Base-by-base conservation (phyloP, 768 basidiomycete genomes). In the Lactarius quietus region DNA sequence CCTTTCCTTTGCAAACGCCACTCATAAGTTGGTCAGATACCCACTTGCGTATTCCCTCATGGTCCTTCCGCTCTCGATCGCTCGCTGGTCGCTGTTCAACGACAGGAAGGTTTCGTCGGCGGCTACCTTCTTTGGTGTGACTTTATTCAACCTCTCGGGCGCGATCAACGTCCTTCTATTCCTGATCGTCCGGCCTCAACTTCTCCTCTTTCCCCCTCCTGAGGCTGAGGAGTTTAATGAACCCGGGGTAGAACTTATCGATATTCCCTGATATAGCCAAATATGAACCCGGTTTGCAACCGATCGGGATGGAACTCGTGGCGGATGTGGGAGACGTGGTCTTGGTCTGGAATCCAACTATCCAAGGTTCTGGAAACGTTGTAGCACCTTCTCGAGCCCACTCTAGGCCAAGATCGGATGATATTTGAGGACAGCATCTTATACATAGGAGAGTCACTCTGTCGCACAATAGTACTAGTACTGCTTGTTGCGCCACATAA, bases 141-240 rank as follows among this genome's bases (percentile, higher is more conserved):
- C 72, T 6, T 59, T 78, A 20, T 80, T 74, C 64, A 70, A 72
- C 8, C 76, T 81, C 61, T 79, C 77, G 48, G 81, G 81, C 10
- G 68, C 73, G 36, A 65, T 75, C 57, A 82, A 81, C 57, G 80
- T 80, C 15, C 41, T 77, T 26, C 74, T 82, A 9, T 69, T 81
- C 38, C 69, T 79, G 28, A 63, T 68, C 26, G 76, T 78, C 20
- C 75, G 77, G 26, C 78, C 77, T 3, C 72, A 74, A 35, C 72
- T 77, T 2, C 71, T 73, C 33, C 72, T 80, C 15, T 79, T 79
- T 51, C 39, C 36, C 18, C 63, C 52, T 2, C 62, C n/a, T n/a
- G n/a, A n/a, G n/a, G n/a, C 62, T 0, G 39, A 57, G 33, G 23
- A 23, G 58, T 18, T 15, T 18, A 14, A 23, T n/a, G 58, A 38